Conservation (phyloP, 345 rosid genomes). For the Salix suchowensis region DNA sequence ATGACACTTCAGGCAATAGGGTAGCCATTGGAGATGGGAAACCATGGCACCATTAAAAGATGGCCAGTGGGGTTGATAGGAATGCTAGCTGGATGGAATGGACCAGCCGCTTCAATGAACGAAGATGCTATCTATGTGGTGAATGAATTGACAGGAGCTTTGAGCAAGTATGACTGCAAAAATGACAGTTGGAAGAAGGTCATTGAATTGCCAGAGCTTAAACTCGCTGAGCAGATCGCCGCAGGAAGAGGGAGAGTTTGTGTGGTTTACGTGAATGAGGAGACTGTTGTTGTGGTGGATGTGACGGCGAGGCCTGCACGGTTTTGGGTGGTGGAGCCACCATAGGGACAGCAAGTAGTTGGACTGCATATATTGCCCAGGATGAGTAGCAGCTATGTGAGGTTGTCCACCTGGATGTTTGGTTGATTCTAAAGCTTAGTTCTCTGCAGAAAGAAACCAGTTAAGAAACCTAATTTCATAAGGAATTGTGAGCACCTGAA, state of each 20-base stretch:
- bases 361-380: constrained; percentile 50
- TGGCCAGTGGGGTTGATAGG: constrained; percentile 25
- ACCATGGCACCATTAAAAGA: constrained; percentile 36
- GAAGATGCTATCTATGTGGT: constrained; percentile 49
- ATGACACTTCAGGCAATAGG: constrained; percentile 25
- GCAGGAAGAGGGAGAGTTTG: constrained; percentile 42
- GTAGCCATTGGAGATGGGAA: constrained; percentile 31
- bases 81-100: constrained; percentile 54
- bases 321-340: constrained; percentile 41
- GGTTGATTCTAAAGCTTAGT: no score
- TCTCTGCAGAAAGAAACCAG: no score
- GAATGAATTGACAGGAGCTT: constrained; percentile 34
- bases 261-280: constrained; percentile 25
- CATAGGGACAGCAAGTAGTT: constrained; percentile 38
- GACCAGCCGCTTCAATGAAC: constrained; percentile 41
- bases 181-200: constrained; percentile 39
- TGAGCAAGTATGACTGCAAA: constrained; percentile 34
- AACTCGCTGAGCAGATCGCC: constrained; percentile 34
- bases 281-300: constrained; percentile 41
- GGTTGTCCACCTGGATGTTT: no score
- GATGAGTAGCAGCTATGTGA: constrained; percentile 4
- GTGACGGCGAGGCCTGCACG: constrained; percentile 28
- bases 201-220: constrained; percentile 34
- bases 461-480: no score
- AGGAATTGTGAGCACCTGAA: no score